These are phyloP conservation scores for Lodderomyces oxycetoniae DNA, from an alignment of 1,139 yeast species.

Conservation along the genomic window DNA sequence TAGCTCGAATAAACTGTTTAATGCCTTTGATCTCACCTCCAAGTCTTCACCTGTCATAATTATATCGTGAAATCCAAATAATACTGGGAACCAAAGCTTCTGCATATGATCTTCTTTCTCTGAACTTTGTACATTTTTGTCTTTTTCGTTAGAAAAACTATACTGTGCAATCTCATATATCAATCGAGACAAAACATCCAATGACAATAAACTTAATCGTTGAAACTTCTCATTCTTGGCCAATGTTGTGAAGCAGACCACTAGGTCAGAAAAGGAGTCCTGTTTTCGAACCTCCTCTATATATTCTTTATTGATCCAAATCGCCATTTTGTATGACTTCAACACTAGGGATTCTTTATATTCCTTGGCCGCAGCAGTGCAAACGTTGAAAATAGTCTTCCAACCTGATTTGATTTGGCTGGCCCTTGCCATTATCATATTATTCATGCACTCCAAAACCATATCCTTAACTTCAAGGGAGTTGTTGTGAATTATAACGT, in stretches of 20 bases:
- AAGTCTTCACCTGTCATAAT: constrained; percentile 92
- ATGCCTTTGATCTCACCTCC: constrained; percentile 88
- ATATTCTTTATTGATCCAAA: constrained; percentile 58
- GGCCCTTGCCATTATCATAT: constrained; percentile 78
- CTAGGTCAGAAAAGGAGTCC: constrained; percentile 70
- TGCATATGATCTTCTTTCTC: constrained; percentile 35
- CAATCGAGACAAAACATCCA: constrained; percentile 67
- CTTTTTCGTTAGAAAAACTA: constrained; percentile 20
- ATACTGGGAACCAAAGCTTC: constrained; percentile 74
- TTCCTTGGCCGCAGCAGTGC: constrained; percentile 60
- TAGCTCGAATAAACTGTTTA: constrained; percentile 76
- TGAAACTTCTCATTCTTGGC: constrained; percentile 85
- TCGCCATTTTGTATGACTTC: constrained; percentile 61
- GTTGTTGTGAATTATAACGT: constrained; percentile 63
- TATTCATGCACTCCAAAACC: constrained; percentile 85
- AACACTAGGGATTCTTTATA: constrained; percentile 54
- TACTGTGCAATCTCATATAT: constrained; percentile 54
- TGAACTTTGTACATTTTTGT: constrained; percentile 13
- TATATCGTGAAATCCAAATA: constrained; percentile 79
- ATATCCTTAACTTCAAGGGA: constrained; percentile 76
- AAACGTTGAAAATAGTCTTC: constrained; percentile 81
- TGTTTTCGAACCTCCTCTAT: constrained; percentile 63
- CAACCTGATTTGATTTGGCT: constrained; percentile 85
- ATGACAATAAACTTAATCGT: constrained; percentile 71
- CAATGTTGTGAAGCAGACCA: constrained; percentile 71